Evolutionary conservation across 345 rosid genomes (phyloP), one percentile per base, ranked within the genome.

Genomic region (Sapria himalayana): DNA sequence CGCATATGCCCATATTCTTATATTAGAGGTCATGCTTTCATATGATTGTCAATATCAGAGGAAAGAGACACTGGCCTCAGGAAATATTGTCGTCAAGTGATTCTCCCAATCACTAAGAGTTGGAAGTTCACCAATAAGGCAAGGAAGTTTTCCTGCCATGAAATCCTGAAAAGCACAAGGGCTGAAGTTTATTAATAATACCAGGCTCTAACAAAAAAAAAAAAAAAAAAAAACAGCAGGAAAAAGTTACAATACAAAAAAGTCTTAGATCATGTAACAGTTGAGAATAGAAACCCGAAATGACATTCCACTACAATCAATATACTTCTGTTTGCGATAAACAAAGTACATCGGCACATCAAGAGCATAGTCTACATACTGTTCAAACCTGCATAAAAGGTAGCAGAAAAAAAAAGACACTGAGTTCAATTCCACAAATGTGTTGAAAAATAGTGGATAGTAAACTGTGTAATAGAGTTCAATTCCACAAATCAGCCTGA

Each of bases 311-410:
- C 79, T 49, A 61, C 99, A 89, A 72, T 89, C 93, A 19, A 89
- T 63, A 48, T 79, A 84, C 62, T 73, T 76, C 65, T 77, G 59
- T 49, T 77, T 64, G 45, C 85, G 74, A 49, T 84, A 89, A 39
- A 82, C 92, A 55, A 84, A 89, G 67, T 89, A 89, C 99, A 84
- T 89, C 22, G 99, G 99, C 55, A 84, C 95, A 56, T 89, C 95
- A n/a, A 89, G 93, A 45, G 99, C 99, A 29, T 89, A 89, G 42
- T 89, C 95, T 45, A 89, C 99, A 59, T 89, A 89, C 64, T 69
- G 95, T 71, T 89, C 95, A 77, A 89, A 89, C 69, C 95, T 84
- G 73, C 62, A 61, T 20, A 53, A 46, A 39, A 46, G 19, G 42
- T 34, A 22, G 24, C 11, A 10, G 12, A 20, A n/a, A 22, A 27